phyloP scores from a whole-genome alignment of 371 early-diverging fungal genomes.

The Mortierella sp. region DNA sequence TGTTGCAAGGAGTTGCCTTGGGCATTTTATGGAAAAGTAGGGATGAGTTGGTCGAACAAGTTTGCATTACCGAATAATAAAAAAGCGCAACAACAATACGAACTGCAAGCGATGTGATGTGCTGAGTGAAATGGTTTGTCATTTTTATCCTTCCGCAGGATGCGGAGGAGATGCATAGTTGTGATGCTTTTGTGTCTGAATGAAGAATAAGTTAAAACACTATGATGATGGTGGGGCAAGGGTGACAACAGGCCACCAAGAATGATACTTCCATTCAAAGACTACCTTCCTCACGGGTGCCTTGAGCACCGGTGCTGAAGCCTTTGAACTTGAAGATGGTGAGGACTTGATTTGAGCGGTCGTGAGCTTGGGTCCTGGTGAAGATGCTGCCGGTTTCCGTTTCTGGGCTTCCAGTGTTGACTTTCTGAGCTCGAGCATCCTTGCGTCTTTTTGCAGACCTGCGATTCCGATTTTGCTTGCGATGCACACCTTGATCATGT shows the following conservation, averaged over 20 bases:
- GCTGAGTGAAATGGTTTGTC: neutral
- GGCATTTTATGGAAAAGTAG: neutral
- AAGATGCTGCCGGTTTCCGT: neutral
- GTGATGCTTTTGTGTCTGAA: neutral
- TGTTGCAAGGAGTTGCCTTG: slow-evolving; percentile 5
- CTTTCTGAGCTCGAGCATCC: slow-evolving; percentile 32
- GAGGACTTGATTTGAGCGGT: neutral
- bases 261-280: slow-evolving; percentile 65
- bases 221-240: slow-evolving; percentile 11
- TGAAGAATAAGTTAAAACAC: neutral
- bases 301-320: neutral
- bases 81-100: neutral
- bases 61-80: neutral
- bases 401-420: neutral
- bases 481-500: slow-evolving; percentile 60
- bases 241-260: slow-evolving; percentile 65
- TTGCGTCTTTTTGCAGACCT: slow-evolving; percentile 35
- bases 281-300: slow-evolving; percentile 23
- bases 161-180: neutral
- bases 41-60: neutral
- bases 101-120: neutral
- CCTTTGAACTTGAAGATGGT: neutral
- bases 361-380: slow-evolving; percentile 16
- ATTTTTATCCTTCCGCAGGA: neutral
- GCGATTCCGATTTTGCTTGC: slow-evolving; percentile 57